phyloP scores from a whole-genome alignment of 2,329 filamentous ascomycete genomes.

The Uncinocarpus reesii region DNA sequence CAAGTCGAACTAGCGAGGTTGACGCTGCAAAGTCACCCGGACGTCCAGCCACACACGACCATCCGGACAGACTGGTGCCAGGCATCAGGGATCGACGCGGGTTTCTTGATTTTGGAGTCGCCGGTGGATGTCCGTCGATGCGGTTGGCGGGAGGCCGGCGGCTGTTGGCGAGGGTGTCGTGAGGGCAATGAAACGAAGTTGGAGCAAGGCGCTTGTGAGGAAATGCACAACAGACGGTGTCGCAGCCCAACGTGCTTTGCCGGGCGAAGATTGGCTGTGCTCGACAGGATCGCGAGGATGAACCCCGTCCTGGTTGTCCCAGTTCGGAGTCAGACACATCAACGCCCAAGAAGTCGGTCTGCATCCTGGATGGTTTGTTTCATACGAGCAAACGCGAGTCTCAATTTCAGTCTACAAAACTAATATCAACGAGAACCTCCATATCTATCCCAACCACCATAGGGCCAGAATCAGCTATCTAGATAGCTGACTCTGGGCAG shows the following conservation, averaged over 20 bases:
- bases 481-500: too few species aligned
- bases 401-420: too few species aligned
- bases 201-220: slow-evolving; percentile 1
- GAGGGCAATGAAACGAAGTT: slow-evolving; percentile 3
- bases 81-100: slow-evolving; percentile 13
- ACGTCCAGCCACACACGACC: slow-evolving; percentile 12
- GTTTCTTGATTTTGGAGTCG: neutral
- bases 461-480: too few species aligned
- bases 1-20: neutral
- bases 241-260: neutral
- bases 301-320: neutral
- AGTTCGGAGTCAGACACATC: slow-evolving; percentile 11
- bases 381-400: too few species aligned
- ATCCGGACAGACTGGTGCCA: slow-evolving; percentile 8
- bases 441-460: too few species aligned
- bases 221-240: slow-evolving; percentile 4
- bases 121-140: neutral
- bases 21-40: slow-evolving; percentile 1
- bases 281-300: neutral
- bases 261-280: slow-evolving; percentile 1
- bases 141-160: slow-evolving; percentile 7
- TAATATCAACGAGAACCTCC: too few species aligned
- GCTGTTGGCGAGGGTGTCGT: neutral
- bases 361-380: too few species aligned
- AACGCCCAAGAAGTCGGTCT: too few species aligned